phyloP scores from a whole-genome alignment of 2,329 filamentous ascomycete genomes.

The Aspergillus fischeri region DNA sequence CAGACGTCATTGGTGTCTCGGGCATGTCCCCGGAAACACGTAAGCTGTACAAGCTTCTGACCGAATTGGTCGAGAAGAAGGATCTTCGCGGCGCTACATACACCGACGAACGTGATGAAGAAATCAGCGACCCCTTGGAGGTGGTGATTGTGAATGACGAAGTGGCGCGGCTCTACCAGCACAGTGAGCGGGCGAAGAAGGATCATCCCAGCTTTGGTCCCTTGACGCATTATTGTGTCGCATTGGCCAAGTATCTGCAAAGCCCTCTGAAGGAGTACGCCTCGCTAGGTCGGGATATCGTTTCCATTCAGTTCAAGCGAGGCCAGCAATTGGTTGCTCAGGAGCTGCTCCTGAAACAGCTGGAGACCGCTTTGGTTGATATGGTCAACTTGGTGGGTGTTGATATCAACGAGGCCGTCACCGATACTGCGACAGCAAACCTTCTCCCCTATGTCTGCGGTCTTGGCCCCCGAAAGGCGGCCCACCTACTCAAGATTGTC shows the following conservation, averaged over 20 bases:
- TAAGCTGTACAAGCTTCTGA: constrained; percentile 75
- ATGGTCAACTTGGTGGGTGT: constrained; percentile 97
- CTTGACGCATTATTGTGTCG: constrained; percentile 83
- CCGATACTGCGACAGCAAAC: constrained; percentile 76
- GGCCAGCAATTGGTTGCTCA: constrained; percentile 84
- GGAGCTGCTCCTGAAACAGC: constrained; percentile 77
- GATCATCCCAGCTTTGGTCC: constrained; percentile 79
- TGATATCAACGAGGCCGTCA: constrained; percentile 87
- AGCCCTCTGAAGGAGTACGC: constrained; percentile 97
- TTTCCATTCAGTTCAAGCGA: constrained; percentile 81
- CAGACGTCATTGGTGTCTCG: constrained; percentile 85
- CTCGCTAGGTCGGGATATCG: constrained; percentile 80
- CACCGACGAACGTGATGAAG: constrained; percentile 74
- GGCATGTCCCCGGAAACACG: constrained; percentile 86
- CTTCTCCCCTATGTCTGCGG: constrained; percentile 88
- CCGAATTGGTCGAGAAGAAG: constrained; percentile 72
- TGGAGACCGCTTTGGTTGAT: constrained; percentile 97
- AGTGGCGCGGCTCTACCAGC: constrained; percentile 92
- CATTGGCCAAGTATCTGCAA: constrained; percentile 84
- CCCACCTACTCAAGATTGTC: constrained; percentile 79
- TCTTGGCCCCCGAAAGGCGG: constrained; percentile 86
- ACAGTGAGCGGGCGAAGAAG: constrained; percentile 70
- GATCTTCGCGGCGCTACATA: constrained; percentile 76
- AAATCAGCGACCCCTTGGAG: constrained; percentile 74
- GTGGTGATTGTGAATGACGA: constrained; percentile 94